A percentile compares a stretch with the other conserved stretches of the same genome.
Conservation (phyloP, 352 stramenopile genomes). For the Nothophytophthora sp. region DNA sequence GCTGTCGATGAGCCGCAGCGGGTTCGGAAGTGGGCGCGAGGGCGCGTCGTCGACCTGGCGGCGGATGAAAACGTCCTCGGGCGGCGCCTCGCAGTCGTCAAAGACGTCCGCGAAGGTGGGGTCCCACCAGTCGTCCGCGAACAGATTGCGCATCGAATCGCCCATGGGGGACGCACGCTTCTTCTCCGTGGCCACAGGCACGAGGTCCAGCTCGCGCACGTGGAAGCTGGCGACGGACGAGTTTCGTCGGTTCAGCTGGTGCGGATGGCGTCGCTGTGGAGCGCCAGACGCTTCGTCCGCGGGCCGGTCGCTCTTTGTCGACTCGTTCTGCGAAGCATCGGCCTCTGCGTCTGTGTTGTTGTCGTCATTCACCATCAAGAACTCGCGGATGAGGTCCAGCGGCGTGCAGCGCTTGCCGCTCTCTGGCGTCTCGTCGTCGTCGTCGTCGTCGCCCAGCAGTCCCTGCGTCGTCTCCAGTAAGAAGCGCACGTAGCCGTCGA, state of each 20-base stretch:
- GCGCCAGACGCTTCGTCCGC: not conserved
- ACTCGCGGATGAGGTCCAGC: conserved; percentile 59
- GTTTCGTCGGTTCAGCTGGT: conserved; percentile 26
- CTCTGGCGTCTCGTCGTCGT: conserved; percentile 32
- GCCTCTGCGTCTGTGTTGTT: conserved; percentile 20
- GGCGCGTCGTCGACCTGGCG: conserved; percentile 32
- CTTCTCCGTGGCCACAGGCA: conserved; percentile 35
- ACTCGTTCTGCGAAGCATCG: conserved; percentile 1
- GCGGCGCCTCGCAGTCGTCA: conserved; percentile 46
- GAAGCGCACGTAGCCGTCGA: conserved; percentile 68
- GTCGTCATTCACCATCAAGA: conserved; percentile 65
- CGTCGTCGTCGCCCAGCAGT: conserved; percentile 54
- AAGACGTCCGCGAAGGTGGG: conserved; percentile 56
- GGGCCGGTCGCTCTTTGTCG: conserved; percentile 13
- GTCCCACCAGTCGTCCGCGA: conserved; percentile 34
- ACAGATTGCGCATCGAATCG: conserved; percentile 29
- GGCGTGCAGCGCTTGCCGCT: conserved; percentile 30
- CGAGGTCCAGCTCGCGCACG: conserved; percentile 60
- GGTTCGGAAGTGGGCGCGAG: conserved; percentile 12
- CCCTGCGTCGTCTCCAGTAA: conserved; percentile 70
- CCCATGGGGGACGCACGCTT: conserved; percentile 19
- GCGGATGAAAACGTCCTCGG: conserved; percentile 62
- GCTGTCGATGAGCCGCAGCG: conserved; percentile 36
- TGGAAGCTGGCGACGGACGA: conserved; percentile 53
- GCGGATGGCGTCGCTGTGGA: conserved; percentile 14